Percentiles rank a stretch among this genome's conserved stretches.
Conservation (phyloP, 805 yeast genomes). For the Barnettozyma wickerhamii region DNA sequence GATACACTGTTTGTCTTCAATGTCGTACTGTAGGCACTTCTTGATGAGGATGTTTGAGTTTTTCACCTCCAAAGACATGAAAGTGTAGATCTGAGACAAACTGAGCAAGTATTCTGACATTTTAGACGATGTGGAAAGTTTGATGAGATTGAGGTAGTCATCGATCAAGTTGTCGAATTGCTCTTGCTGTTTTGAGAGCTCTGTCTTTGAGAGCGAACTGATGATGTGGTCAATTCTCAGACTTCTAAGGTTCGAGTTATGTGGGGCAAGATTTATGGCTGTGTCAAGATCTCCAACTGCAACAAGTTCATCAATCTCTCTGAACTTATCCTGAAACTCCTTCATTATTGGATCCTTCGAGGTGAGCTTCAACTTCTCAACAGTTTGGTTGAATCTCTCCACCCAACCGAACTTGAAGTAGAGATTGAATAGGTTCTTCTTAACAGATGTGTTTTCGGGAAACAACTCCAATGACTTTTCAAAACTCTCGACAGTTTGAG, state of each 20-base stretch:
- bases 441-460: slow-evolving; percentile 43
- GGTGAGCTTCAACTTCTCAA: neutral
- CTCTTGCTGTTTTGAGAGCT: slow-evolving; percentile 11
- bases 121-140: slow-evolving; percentile 15
- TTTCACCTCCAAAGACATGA: slow-evolving; percentile 48
- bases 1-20: slow-evolving; percentile 63
- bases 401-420: slow-evolving; percentile 50
- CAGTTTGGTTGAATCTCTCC: slow-evolving; percentile 27
- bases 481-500: slow-evolving; percentile 49
- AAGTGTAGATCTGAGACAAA: slow-evolving; percentile 39
- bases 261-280: slow-evolving; percentile 40
- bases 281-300: slow-evolving; percentile 29
- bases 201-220: slow-evolving; percentile 11
- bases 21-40: slow-evolving; percentile 72
- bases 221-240: slow-evolving; percentile 29
- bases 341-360: slow-evolving; percentile 14
- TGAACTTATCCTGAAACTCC: slow-evolving; percentile 17
- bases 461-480: slow-evolving; percentile 40
- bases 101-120: slow-evolving; percentile 26
- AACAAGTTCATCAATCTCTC: slow-evolving; percentile 18
- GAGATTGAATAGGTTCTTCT: slow-evolving; percentile 42
- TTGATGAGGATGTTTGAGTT: slow-evolving; percentile 37
- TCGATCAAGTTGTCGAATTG: slow-evolving; percentile 21
- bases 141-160: slow-evolving; percentile 25
- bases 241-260: slow-evolving; percentile 32